These are phyloP conservation scores for Yarrowia divulgata DNA, from an alignment of 805 yeast species.

Conservation along the genomic window DNA sequence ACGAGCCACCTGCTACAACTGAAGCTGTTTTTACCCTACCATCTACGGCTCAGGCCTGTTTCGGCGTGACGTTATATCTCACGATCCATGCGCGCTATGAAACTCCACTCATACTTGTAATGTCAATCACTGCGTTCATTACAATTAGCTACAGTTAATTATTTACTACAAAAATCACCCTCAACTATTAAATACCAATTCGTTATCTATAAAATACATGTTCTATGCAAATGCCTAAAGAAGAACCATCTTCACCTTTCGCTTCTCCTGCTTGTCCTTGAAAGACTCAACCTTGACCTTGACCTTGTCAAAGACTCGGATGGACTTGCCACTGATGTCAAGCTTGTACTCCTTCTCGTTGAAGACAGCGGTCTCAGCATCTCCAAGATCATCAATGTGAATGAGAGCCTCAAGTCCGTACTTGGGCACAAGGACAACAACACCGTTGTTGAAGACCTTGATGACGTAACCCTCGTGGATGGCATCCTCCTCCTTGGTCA, in stretches of 20 bases:
- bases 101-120: too few species aligned
- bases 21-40: too few species aligned
- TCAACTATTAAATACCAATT: conserved; percentile 5
- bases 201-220: conserved; percentile 35
- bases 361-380: conserved; percentile 66
- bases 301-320: conserved; percentile 84
- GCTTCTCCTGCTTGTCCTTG: conserved; percentile 84
- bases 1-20: too few species aligned
- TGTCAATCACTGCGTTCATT: too few species aligned
- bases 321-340: conserved; percentile 58
- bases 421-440: conserved; percentile 92
- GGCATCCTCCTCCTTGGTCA: conserved; percentile 69
- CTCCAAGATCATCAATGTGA: conserved; percentile 73
- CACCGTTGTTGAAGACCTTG: conserved; percentile 91
- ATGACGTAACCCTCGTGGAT: conserved; percentile 89
- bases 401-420: conserved; percentile 96
- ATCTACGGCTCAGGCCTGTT: too few species aligned
- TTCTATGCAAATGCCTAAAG: conserved; percentile 40
- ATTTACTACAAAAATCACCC: too few species aligned
- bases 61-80: too few species aligned
- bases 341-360: conserved; percentile 81
- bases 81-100: too few species aligned
- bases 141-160: neutral
- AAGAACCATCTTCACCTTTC: conserved; percentile 76
- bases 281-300: conserved; percentile 81